Evolutionary conservation across 352 stramenopile species (phyloP), one percentile per base, ranked within the genome.

Genomic region (Pythium aristosporum): DNA sequence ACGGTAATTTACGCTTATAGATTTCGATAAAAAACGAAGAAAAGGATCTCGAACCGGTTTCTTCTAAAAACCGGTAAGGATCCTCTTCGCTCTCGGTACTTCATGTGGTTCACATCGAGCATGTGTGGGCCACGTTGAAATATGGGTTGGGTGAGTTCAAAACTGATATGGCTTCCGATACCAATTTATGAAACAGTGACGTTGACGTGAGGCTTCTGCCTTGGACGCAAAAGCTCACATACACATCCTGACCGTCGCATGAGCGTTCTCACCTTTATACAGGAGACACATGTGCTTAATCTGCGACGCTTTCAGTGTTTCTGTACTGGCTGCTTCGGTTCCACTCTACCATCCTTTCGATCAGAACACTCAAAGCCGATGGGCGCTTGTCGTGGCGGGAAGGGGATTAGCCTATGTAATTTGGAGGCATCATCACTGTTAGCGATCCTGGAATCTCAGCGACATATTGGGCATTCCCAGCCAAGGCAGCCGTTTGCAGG

Each of bases 91-190:
- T 0, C 5, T 30, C 25, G 5, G 48, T 55, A 55, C 6, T 39
- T 39, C 7, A 55, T 41, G 53, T 60, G 53, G 39, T n/a, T 20
- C 39, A 60, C 53, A 41, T 55, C 11, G 39, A 52, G 34, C 20
- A 8, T 3, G 15, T 15, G n/a, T 52, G 21, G 46, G 28, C 21
- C 46, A 25, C 46, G 15, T 51, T 20, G 44, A 28, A 20, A 18
- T 18, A 32, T 13, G 3, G 30, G 5, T 10, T 9, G 9, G 32
- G 42, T 13, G 42, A 48, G 15, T 23, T 23, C 20, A 25, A 46
- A 58, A 23, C 21, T 47, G 36, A 58, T 58, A 58, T 58, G 52
- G 52, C 52, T 58, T 32, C 37, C 3, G 16, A 46, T 12, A 58
- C 23, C 6, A 58, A 48, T 21, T 47, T 11, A 57, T 44, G 43